These are phyloP conservation scores for Phialemonium atrogriseum DNA, from an alignment of 2,329 filamentous ascomycete species.

Conservation along the genomic window DNA sequence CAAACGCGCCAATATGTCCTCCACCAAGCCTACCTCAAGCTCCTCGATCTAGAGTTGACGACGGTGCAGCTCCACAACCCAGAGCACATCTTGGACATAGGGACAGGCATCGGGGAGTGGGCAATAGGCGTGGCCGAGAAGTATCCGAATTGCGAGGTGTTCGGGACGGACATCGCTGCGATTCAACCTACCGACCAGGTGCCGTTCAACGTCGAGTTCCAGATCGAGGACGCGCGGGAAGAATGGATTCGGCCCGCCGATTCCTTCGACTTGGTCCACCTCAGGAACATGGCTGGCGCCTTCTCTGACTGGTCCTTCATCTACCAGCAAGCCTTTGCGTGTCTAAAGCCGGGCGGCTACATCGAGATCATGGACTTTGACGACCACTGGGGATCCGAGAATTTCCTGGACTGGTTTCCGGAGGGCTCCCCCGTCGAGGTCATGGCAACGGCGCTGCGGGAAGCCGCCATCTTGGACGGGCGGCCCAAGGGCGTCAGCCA, in stretches of 20 bases:
- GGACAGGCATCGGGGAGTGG: slow-evolving; percentile 49
- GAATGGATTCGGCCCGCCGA: slow-evolving; percentile 48
- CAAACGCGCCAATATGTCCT: slow-evolving; percentile 24
- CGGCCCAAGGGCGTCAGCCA: slow-evolving; percentile 36
- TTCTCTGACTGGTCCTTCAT: slow-evolving; percentile 48
- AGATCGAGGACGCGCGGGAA: slow-evolving; percentile 49
- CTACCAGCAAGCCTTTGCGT: slow-evolving; percentile 43
- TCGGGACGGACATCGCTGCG: slow-evolving; percentile 51
- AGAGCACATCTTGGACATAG: slow-evolving; percentile 45
- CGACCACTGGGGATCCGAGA: slow-evolving; percentile 29
- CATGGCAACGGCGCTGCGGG: slow-evolving; percentile 30
- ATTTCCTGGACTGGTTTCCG: slow-evolving; percentile 31
- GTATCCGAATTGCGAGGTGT: slow-evolving; percentile 45
- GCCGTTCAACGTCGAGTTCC: slow-evolving; percentile 51
- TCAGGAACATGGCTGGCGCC: slow-evolving; percentile 46
- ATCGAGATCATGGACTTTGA: slow-evolving; percentile 49
- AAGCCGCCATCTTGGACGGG: slow-evolving; percentile 35
- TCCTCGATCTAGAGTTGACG: slow-evolving; percentile 22
- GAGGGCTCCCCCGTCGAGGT: slow-evolving; percentile 35
- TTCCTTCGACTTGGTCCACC: slow-evolving; percentile 47
- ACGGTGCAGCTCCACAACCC: slow-evolving; percentile 26
- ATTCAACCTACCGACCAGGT: slow-evolving; percentile 45
- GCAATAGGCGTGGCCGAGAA: slow-evolving; percentile 44
- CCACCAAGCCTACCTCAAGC: slow-evolving; percentile 22
- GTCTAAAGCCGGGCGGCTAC: slow-evolving; percentile 49